Evolutionary conservation across 176 grass and related monocot species (phyloP), one percentile per base, ranked within the genome.

Genomic region (Ampelocalamus luodianensis): DNA sequence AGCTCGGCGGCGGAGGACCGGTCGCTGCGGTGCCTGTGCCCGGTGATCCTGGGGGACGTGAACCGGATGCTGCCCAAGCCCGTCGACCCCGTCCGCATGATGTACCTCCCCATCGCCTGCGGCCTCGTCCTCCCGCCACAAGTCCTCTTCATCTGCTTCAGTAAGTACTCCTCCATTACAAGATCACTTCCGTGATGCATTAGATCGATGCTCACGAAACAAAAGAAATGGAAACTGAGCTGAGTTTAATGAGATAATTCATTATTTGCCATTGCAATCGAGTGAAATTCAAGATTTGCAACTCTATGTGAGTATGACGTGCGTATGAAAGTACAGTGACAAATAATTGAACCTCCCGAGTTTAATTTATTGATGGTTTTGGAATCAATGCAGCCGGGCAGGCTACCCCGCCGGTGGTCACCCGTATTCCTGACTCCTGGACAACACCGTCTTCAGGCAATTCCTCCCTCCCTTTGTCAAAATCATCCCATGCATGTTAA

Each of bases 61-160:
- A 90, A 90, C 83, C 74, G 80, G 44, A 78, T 90, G 79, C 79
- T 90, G 26, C 88, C 83, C 0, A 90, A 82, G 46, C 88, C 88
- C 0, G 29, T 90, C 6, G 88, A 90, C 24, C 88, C 88, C 10
- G 88, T 90, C 1, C 78, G 88, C 18, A 82, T 90, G 83, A 72
- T 90, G 88, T 90, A 82, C 55, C 88, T 82, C 10, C 79, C 88
- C 23, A 90, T 90, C 15, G 79, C 88, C 0, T 90, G 88, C 66
- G 88, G 88, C 56, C 46, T 90, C 72, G 83, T 90, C 13, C 88
- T 86, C 36, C 83, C 83, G 20, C 88, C 83, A 0, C 88, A 90
- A 44, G 79, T 78, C 66, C 72, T 90, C 72, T 90, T 78, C 83
- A 78, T 90, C 56, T 86, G 84, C 79, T 82, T 90, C 72, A 82